Evolutionary conservation across 257 asterid species (phyloP), one percentile per base, ranked within the genome.

Genomic region (Solanum rostratum): DNA sequence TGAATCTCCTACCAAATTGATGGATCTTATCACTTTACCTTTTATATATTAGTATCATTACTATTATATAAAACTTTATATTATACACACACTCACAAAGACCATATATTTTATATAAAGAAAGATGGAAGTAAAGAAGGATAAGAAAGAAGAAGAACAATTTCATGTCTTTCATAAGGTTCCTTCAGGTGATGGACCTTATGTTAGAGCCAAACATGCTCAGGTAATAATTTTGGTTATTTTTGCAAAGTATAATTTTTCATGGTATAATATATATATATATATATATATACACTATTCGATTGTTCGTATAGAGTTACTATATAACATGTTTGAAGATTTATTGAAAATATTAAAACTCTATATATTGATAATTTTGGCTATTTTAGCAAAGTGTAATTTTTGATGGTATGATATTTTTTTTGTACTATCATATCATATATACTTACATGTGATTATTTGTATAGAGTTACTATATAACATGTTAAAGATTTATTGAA

Each of bases 131-230:
- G 20, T 12, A 63, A 29, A 63, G 41, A 27, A 27, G 71, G 14
- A 70, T 22, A 70, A 70, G 79, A 39, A 70, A 41, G 33, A 71
- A 10, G 45, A 18, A 37, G 80, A 71, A 12, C 10, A 19, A 20
- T 71, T 88, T 85, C 97, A 91, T 84, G 95, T 92, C 3, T 87
- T 91, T 55, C 92, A 91, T 88, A 95, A 95, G 86, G 97, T 94
- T 86, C 99, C 99, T 87, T 90, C 92, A 5, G 99, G 98, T 3
- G 97, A 95, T 87, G 98, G 99, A 1, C 98, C 98, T 88, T 95
- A 95, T 84, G 98, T 91, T 71, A 92, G 95, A 60, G 99, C 98
- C 50, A 95, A 94, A 83, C 91, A 91, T 87, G 95, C 95, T 84
- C 99, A 95, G 98, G 99, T 65, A 65, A 65, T 30, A 24, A 60